Percentiles rank a stretch among this genome's conserved stretches.
These are phyloP conservation scores for Xenoacremonium recifei DNA, from an alignment of 2,329 filamentous ascomycete species.

Conservation along the genomic window DNA sequence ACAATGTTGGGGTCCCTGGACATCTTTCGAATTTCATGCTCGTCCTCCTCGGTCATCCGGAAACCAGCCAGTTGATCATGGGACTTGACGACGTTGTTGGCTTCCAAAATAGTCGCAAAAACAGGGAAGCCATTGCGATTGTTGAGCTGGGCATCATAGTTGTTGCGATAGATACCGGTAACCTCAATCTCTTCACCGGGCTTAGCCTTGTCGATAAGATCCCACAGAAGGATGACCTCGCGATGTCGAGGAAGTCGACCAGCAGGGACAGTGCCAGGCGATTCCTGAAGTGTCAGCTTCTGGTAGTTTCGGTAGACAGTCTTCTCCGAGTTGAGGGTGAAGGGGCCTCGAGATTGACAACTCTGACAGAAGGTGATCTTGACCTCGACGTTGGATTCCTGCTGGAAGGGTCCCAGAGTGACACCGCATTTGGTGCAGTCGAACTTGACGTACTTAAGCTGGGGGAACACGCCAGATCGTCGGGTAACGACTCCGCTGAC, in stretches of 20 bases:
- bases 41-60: constrained; percentile 90
- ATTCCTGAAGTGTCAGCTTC: constrained; percentile 95
- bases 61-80: constrained; percentile 98
- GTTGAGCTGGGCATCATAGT: constrained; percentile 95
- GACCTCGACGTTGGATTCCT: constrained; percentile 94
- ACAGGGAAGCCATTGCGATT: constrained; percentile 99
- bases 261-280: constrained; percentile 92
- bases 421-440: constrained; percentile 91
- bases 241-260: constrained; percentile 90
- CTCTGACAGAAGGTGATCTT: constrained; percentile 96
- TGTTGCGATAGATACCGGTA: constrained; percentile 96
- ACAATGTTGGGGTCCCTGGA: constrained; percentile 87
- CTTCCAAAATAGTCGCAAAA: constrained; percentile 95
- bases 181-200: constrained; percentile 97
- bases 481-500: constrained; percentile 95
- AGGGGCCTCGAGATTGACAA: constrained; percentile 92
- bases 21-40: constrained; percentile 84
- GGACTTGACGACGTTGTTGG: constrained; percentile 94
- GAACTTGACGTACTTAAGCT: constrained; percentile 98
- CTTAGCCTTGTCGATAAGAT: constrained; percentile 94
- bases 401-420: constrained; percentile 92
- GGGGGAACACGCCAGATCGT: constrained; percentile 91
- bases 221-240: constrained; percentile 94
- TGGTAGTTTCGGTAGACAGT: constrained; percentile 99
- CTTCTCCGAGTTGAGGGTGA: constrained; percentile 94